These are phyloP conservation scores for Penicillium sp. DNA, from an alignment of 2,329 filamentous ascomycete genomes.

Conservation along the genomic window DNA sequence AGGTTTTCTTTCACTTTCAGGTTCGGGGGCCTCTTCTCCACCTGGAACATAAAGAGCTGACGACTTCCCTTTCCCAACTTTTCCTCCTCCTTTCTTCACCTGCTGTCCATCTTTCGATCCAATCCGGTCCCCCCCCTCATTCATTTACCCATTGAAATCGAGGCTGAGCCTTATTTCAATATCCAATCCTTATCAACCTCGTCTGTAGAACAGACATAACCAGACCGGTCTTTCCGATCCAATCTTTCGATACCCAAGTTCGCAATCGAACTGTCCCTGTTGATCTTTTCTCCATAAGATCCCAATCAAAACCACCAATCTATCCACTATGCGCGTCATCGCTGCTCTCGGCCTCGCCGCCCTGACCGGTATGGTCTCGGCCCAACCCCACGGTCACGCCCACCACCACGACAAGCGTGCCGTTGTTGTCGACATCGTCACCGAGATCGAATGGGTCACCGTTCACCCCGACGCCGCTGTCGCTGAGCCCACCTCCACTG, in stretches of 20 bases:
- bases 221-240: background rate
- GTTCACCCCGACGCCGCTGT: background rate
- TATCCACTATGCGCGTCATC: constrained; percentile 2
- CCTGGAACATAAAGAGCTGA: constrained; percentile 2
- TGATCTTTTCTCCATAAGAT: background rate
- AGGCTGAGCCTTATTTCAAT: constrained; percentile 6
- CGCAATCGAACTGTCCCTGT: background rate
- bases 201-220: constrained; percentile 5
- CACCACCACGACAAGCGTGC: constrained; percentile 5
- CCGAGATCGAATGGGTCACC: background rate
- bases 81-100: background rate
- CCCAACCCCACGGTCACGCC: constrained; percentile 1
- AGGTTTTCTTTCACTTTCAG: background rate
- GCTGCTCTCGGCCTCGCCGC: constrained; percentile 1
- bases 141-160: constrained; percentile 1
- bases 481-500: constrained; percentile 3
- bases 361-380: constrained; percentile 2
- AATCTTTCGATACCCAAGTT: background rate
- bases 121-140: background rate
- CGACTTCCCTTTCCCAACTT: background rate
- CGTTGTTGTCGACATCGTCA: background rate
- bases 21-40: background rate
- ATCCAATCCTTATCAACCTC: constrained; percentile 1
- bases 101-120: constrained; percentile 2
- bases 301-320: background rate